These are phyloP conservation scores for Microdochium trichocladiopsis DNA, from an alignment of 2,329 filamentous ascomycete species.

Conservation along the genomic window DNA sequence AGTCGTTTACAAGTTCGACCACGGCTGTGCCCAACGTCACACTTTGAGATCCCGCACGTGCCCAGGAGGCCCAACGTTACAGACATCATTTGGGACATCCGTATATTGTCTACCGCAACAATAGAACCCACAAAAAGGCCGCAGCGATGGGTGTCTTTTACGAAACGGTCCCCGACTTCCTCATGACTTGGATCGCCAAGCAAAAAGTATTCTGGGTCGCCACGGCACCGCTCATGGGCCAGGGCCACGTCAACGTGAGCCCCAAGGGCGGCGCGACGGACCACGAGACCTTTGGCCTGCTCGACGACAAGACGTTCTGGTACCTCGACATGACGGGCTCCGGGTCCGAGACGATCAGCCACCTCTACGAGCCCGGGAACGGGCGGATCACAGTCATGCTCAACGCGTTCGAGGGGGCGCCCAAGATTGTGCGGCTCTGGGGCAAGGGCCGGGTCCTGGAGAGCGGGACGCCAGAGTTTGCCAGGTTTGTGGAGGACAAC, in stretches of 20 bases:
- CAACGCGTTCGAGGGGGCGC: slow-evolving; percentile 34
- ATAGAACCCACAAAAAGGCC: no score
- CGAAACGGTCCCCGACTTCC: slow-evolving; percentile 22
- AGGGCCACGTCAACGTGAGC: slow-evolving; percentile 65
- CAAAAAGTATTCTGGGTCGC: slow-evolving; percentile 73
- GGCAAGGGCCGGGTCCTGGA: slow-evolving; percentile 27
- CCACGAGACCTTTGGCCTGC: slow-evolving; percentile 18
- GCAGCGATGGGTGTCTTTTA: slow-evolving; percentile 19
- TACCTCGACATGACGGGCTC: slow-evolving; percentile 72
- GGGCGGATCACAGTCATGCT: slow-evolving; percentile 70
- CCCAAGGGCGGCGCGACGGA: slow-evolving; percentile 58
- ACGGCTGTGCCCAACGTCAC: no score
- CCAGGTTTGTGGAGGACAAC: slow-evolving; percentile 24
- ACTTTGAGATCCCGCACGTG: no score
- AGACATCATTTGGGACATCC: no score
- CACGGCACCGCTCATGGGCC: slow-evolving; percentile 59
- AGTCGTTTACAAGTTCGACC: no score
- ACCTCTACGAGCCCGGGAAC: slow-evolving; percentile 62
- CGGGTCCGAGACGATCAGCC: slow-evolving; percentile 68
- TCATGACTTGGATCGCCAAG: slow-evolving; percentile 55
- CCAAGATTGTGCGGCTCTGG: slow-evolving; percentile 29
- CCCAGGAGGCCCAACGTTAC: no score
- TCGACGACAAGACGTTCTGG: slow-evolving; percentile 24
- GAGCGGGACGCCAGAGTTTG: slow-evolving; percentile 18
- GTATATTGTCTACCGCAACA: no score